A percentile compares a stretch with the other conserved stretches of the same genome.
phyloP scores from a whole-genome alignment of 73 alveolate species.

The Durusdinium trenchii region DNA sequence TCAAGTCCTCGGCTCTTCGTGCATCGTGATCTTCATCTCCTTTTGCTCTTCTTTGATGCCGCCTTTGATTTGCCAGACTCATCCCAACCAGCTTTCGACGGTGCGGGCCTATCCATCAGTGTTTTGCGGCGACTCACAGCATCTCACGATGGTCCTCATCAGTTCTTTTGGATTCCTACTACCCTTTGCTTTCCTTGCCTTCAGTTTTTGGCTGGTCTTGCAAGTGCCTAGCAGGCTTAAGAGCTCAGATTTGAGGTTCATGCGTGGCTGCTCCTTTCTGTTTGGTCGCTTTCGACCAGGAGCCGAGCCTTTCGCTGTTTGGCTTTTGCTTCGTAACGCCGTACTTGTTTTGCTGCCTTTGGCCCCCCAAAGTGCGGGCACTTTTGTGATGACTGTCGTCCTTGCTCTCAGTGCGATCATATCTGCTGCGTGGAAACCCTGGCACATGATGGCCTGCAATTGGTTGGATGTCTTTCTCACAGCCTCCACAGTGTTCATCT shows the following conservation, averaged over 20 bases:
- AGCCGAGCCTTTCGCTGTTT: neutral
- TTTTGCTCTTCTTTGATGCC: slow-evolving; percentile 41
- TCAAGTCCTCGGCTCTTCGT: slow-evolving; percentile 5
- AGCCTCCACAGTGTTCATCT: neutral
- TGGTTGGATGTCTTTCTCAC: slow-evolving; percentile 1
- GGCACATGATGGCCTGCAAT: neutral
- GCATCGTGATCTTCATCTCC: slow-evolving; percentile 70
- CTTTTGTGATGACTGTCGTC: neutral
- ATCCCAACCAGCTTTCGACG: slow-evolving; percentile 19
- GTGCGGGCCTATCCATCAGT: neutral
- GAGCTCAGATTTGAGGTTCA: slow-evolving; percentile 10
- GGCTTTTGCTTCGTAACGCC: slow-evolving; percentile 26
- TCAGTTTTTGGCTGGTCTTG: slow-evolving; percentile 28
- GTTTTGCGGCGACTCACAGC: slow-evolving; percentile 26
- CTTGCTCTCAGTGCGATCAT: neutral
- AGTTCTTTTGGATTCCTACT: slow-evolving; percentile 26
- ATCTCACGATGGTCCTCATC: neutral
- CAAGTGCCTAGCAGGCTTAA: slow-evolving; percentile 31
- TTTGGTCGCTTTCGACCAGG: slow-evolving; percentile 57
- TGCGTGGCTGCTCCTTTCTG: slow-evolving; percentile 52
- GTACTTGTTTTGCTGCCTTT: slow-evolving; percentile 15
- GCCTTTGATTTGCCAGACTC: slow-evolving; percentile 36
- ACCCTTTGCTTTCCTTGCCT: slow-evolving; percentile 27
- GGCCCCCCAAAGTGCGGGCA: slow-evolving; percentile 25
- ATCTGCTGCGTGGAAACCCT: slow-evolving; percentile 19